Conservation (phyloP, 1,139 yeast genomes). For the Kodamaea sp. region DNA sequence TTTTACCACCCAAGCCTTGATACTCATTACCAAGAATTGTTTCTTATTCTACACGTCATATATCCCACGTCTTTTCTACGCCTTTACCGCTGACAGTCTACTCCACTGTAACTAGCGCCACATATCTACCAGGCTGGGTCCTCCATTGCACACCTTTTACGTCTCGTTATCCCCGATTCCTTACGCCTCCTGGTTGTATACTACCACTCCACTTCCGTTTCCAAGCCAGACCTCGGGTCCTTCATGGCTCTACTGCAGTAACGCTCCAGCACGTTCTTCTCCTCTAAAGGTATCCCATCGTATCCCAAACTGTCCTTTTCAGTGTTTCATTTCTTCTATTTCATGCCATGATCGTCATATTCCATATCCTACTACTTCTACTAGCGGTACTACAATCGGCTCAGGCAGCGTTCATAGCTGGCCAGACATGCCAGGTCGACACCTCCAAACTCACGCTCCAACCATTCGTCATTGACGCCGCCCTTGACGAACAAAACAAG, state of each 20-base stretch:
- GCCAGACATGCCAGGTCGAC: conserved; percentile 12
- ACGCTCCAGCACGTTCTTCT: no score
- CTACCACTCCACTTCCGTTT: not conserved
- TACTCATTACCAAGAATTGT: no score
- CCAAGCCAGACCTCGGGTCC: not conserved
- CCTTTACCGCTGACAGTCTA: no score
- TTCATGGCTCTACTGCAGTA: no score
- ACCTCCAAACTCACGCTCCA: conserved; percentile 19
- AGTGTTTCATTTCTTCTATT: not conserved
- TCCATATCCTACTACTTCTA: not conserved
- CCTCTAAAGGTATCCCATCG: not conserved
- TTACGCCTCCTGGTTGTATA: not conserved
- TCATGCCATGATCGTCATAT: not conserved
- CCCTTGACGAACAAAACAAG: conserved; percentile 34
- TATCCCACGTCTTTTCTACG: no score
- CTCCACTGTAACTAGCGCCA: not conserved
- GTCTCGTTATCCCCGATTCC: not conserved
- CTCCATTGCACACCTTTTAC: not conserved
- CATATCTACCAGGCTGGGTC: not conserved
- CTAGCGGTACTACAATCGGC: conserved; percentile 4
- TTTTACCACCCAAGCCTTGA: no score
- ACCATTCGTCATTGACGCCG: conserved; percentile 43
- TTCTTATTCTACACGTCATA: no score
- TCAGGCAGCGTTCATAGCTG: conserved; percentile 17
- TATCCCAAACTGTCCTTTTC: not conserved